Evolutionary conservation across 441 rosid species (phyloP).

Genomic region (Erodium chrysanthum): DNA sequence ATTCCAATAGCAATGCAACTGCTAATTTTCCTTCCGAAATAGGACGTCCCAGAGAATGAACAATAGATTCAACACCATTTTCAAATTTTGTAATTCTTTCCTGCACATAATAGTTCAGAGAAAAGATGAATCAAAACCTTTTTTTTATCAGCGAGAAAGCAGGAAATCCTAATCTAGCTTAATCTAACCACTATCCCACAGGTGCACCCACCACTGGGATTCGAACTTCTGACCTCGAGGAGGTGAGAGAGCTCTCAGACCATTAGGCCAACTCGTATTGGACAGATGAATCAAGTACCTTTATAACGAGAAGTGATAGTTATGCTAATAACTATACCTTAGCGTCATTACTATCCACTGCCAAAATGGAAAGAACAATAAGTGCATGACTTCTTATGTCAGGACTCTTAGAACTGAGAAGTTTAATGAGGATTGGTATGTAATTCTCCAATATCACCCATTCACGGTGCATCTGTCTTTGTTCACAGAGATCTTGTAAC

Average conservation of each 20-base stretch:
- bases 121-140: slow-evolving; percentile 13
- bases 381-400: slow-evolving; percentile 37
- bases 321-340: too few species aligned
- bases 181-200: too few species aligned
- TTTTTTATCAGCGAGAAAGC: too few species aligned
- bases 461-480: slow-evolving; percentile 44
- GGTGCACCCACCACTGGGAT: too few species aligned
- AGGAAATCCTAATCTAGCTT: too few species aligned
- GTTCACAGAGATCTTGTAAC: slow-evolving; percentile 45
- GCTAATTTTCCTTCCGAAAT: slow-evolving; percentile 45
- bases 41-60: slow-evolving; percentile 50
- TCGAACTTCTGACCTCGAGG: too few species aligned
- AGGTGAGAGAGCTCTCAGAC: too few species aligned
- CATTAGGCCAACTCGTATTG: too few species aligned
- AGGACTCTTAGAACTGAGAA: slow-evolving; percentile 34
- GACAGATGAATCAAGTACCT: too few species aligned
- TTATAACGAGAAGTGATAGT: too few species aligned
- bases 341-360: slow-evolving; percentile 41
- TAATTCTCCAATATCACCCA: slow-evolving; percentile 58
- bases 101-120: slow-evolving; percentile 28
- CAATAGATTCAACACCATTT: slow-evolving; percentile 38
- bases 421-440: slow-evolving; percentile 34
- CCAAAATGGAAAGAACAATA: slow-evolving; percentile 35
- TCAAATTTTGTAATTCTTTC: slow-evolving; percentile 41
- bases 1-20: slow-evolving; percentile 38